These are phyloP conservation scores for Helichrysum umbraculigerum DNA, from an alignment of 129 eudicot species.

Conservation along the genomic window DNA sequence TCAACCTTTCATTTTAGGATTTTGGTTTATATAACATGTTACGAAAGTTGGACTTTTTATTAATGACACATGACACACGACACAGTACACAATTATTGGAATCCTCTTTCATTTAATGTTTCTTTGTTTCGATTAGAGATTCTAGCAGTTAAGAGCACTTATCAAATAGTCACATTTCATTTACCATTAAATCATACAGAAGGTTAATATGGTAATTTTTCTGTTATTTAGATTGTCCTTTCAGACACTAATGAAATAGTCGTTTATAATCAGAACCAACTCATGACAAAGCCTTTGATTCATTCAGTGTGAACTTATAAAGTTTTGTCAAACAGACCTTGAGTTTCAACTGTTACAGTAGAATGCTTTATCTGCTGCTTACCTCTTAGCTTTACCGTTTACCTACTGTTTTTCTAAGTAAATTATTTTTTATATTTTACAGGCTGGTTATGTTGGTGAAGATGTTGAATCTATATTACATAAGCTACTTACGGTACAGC, in stretches of 20 bases:
- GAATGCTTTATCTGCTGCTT: neutral
- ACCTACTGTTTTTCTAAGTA: neutral
- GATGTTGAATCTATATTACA: constrained; percentile 94
- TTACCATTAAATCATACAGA: too few relatives aligned
- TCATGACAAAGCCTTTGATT: neutral
- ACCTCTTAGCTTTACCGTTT: neutral
- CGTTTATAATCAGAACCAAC: neutral
- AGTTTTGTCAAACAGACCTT: neutral
- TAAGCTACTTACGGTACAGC: constrained; percentile 70
- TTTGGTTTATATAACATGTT: neutral
- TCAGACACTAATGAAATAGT: neutral
- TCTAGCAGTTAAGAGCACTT: neutral
- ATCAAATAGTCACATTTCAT: neutral
- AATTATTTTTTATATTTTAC: constrained; percentile 33
- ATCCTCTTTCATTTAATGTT: neutral
- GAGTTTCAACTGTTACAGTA: neutral
- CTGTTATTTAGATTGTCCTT: neutral
- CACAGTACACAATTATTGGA: neutral
- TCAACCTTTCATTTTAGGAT: constrained; percentile 9
- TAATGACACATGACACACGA: constrained; percentile 10
- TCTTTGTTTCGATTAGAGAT: neutral
- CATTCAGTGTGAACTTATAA: too few relatives aligned
- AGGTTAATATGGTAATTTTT: neutral
- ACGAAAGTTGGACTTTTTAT: neutral
- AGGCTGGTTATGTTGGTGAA: constrained; percentile 99